Percentiles rank a stretch among this genome's conserved stretches.
Conservation (phyloP, 83 land plant genomes). For the Thuja plicata region DNA sequence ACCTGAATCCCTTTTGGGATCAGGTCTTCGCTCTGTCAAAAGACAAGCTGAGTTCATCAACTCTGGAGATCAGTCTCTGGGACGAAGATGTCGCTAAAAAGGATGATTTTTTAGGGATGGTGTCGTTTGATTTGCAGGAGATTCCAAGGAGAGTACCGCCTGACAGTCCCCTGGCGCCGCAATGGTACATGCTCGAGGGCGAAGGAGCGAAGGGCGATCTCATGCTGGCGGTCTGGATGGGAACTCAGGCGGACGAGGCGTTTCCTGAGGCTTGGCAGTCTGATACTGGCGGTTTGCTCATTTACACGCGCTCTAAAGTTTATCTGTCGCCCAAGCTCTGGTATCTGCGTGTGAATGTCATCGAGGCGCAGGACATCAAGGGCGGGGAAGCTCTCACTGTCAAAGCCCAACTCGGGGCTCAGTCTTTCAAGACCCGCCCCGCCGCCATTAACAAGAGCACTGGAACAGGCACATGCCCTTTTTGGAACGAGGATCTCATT, state of each 20-base stretch:
- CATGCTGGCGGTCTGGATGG: slow-evolving; percentile 89
- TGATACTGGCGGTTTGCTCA: slow-evolving; percentile 50
- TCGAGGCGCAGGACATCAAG: slow-evolving; percentile 81
- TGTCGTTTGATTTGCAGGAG: slow-evolving; percentile 71
- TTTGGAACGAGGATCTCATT: slow-evolving; percentile 73
- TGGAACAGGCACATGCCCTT: slow-evolving; percentile 29
- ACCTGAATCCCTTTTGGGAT: slow-evolving; percentile 61
- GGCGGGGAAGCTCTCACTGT: slow-evolving; percentile 35
- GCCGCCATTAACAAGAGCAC: slow-evolving; percentile 1
- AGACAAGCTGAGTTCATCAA: slow-evolving; percentile 52
- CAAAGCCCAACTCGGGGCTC: slow-evolving; percentile 65
- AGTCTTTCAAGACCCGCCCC: slow-evolving; percentile 41
- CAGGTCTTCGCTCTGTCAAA: slow-evolving; percentile 83
- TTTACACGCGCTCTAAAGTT: slow-evolving; percentile 72
- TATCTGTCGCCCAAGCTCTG: slow-evolving; percentile 90
- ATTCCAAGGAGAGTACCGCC: slow-evolving; percentile 76
- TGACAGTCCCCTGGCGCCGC: slow-evolving; percentile 84
- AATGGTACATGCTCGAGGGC: slow-evolving; percentile 69
- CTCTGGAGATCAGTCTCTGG: slow-evolving; percentile 69
- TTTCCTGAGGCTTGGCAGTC: slow-evolving; percentile 85
- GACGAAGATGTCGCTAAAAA: slow-evolving; percentile 28
- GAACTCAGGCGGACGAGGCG: slow-evolving; percentile 92
- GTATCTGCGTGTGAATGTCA: slow-evolving; percentile 82
- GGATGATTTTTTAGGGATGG: slow-evolving; percentile 67
- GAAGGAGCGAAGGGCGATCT: slow-evolving; percentile 43